Evolutionary conservation across 163 green algal species (phyloP), one percentile per base, ranked within the genome.

Genomic region (Volvox carteri): DNA sequence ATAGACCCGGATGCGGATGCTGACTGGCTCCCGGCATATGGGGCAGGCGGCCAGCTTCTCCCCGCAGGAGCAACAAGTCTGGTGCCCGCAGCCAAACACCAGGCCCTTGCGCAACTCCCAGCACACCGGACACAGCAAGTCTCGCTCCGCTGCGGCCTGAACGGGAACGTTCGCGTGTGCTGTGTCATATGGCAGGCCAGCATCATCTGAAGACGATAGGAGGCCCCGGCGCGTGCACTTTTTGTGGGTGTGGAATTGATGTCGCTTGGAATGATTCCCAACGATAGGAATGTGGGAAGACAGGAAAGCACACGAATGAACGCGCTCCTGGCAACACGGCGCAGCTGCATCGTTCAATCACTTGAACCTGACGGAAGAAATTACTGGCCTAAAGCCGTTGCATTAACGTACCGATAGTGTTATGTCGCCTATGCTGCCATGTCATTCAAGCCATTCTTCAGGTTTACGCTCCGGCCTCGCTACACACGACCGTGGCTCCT

Each of bases 1-100:
- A 50, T 91, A 91, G 39, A 85, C 85, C 12, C 54, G 42, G 3
- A 91, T 91, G 52, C 87, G 72, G 19, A 91, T 30, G 37, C 44
- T 79, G 52, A 91, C 78, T 23, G 70, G 39, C 44, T 65, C 33
- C 21, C 87, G 67, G 87, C 87, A 91, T 70, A 91, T 91, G 41
- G 87, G 87, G 39, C 87, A 91, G 19, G 72, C 60, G 16, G 72
- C 37, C 48, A 91, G 79, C 79, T 44, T 70, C 23, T 89, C 87
- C 9, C 87, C 87, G 56, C 87, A 91, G 1, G 9, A 52, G 35
- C 42, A 54, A 48, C 87, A 91, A 2, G 87, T 91, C 41, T 86
- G 83, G 79, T 91, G 87, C 30, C 87, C 87, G 56, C 87, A 91
- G 16, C 70, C 70, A 44, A 91, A 91, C 52, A 91, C 87, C 80